Evolutionary conservation across 768 basidiomycete genomes (phyloP), one percentile per base, ranked within the genome.

Genomic region (Hericium alpestre): DNA sequence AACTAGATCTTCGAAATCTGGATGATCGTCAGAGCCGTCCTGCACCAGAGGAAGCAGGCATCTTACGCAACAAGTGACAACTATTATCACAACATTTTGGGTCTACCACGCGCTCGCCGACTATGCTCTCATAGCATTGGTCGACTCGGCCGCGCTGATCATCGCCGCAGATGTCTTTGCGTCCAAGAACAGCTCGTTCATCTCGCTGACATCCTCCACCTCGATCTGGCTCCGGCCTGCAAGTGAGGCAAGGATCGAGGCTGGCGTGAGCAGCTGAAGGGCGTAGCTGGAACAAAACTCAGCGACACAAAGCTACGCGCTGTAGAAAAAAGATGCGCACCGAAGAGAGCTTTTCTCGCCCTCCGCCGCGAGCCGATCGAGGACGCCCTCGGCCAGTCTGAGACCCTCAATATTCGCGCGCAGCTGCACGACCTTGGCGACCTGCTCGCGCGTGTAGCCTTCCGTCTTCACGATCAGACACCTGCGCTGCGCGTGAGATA

Each of bases 401-500:
- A 97, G 75, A 1, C 91, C 90, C 67, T 98, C 96, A 1, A 91
- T 81, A 59, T 83, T 86, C 7, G 91, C 89, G 53, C 96, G 82
- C 55, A 93, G 75, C 63, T 90, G 86, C 0, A 97, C 78, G 22
- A 97, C 93, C 67, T 84, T 86, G 38, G 82, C 83, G 49, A 97
- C 86, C 67, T 97, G 88, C 11, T 89, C 90, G 43, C 82, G 79
- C 7, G 79, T 81, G 69, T 97, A 94, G 12, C 79, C 76, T 57
- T 89, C 82, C 1, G 95, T 98, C 65, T 92, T 90, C 18, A 98
- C 95, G 58, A 98, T 98, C 76, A 99, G 85, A 70, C 90, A 93
- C 51, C 89, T 90, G 61, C 18, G n/a, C 9, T 10, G 38, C n/a
- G 38, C 9, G 12, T n/a, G 32, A 53, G 56, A 37, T 56, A 54